A percentile compares a stretch with the other conserved stretches of the same genome.
phyloP scores from a whole-genome alignment of 2,329 filamentous ascomycete species.

The Pseudopyrenochaeta lycopersici region DNA sequence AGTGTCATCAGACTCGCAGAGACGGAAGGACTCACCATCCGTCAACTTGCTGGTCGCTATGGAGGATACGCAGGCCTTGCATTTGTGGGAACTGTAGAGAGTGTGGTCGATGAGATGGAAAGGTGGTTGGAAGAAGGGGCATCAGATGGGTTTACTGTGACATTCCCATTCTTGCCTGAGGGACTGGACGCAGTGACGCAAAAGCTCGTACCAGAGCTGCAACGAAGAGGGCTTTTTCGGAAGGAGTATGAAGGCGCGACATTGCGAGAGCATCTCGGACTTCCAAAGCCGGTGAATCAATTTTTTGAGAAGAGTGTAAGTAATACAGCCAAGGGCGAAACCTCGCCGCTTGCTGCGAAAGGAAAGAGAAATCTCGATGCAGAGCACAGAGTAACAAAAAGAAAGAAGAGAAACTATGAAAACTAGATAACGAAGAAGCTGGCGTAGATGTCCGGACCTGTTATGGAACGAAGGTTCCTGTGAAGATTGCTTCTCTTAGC shows the following conservation, averaged over 20 bases:
- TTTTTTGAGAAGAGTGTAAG: conserved; percentile 38
- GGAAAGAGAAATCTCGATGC: neutral
- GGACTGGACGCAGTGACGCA: conserved; percentile 33
- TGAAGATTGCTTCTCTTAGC: too few relatives aligned
- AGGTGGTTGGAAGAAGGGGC: conserved; percentile 72
- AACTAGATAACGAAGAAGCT: too few relatives aligned
- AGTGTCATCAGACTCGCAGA: conserved; percentile 23
- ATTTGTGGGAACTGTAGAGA: conserved; percentile 63
- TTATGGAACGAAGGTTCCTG: too few relatives aligned
- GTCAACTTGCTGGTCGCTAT: conserved; percentile 66
- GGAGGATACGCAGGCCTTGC: conserved; percentile 70
- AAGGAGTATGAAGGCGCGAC: conserved; percentile 63
- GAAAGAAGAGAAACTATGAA: neutral
- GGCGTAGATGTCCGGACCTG: too few relatives aligned
- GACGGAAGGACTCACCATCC: conserved; percentile 73
- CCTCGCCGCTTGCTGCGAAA: neutral
- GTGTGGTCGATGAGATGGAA: conserved; percentile 73
- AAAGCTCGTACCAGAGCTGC: conserved; percentile 33
- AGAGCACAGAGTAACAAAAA: neutral
- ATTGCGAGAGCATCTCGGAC: conserved; percentile 63
- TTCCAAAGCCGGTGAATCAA: conserved; percentile 57
- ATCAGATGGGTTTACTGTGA: conserved; percentile 77
- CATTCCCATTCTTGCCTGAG: conserved; percentile 28
- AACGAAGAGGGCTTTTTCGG: conserved; percentile 42
- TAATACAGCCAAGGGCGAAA: neutral